Base-by-base conservation (phyloP, 352 stramenopile genomes). In the Vaucheria bursata region DNA sequence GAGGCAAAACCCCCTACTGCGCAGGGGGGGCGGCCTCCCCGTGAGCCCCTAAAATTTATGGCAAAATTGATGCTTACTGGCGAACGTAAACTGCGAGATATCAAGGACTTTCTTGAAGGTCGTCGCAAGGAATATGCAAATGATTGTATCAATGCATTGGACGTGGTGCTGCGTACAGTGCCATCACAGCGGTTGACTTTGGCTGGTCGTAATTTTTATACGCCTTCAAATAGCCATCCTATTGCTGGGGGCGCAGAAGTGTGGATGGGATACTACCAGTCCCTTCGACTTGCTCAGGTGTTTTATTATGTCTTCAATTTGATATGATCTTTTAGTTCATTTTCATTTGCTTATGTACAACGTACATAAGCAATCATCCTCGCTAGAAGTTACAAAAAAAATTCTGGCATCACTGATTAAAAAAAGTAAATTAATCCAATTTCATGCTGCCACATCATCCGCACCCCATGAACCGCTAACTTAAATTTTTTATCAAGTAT, bases 261-360 rank as follows among this genome's bases (percentile, higher is more conserved):
- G 32, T 81, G 72, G 72, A 33, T 81, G 12, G 78, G 78, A n/a
- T 83, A 83, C 78, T 83, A 81, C 71, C 78, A 83, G 71, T 81
- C 72, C 3, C 73, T 83, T 38, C 35, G 78, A 25, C 72, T 70
- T 5, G 68, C 65, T n/a, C 72, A 77, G 72, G 72, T 75, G 75
- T 18, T 69, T 12, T n/a, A n/a, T n/a, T n/a, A n/a, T n/a, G n/a
- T n/a, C n/a, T n/a, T n/a, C 45, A 59, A 59, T n/a, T n/a, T n/a
- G n/a, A n/a, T 59, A n/a, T 59, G 18, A n/a, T n/a, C 45, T n/a
- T n/a, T n/a, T 59, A 59, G 32, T 36, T 18, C 18, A 12, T 12
- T 69, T 69, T 69, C 12, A 12, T 69, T 18, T 69, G 5, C 50
- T 4, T 69, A 12, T 18, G 18, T n/a, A n/a, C n/a, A n/a, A n/a